Conservation (phyloP, 306 rosid genomes). For the Trichosanthes cucumerina region DNA sequence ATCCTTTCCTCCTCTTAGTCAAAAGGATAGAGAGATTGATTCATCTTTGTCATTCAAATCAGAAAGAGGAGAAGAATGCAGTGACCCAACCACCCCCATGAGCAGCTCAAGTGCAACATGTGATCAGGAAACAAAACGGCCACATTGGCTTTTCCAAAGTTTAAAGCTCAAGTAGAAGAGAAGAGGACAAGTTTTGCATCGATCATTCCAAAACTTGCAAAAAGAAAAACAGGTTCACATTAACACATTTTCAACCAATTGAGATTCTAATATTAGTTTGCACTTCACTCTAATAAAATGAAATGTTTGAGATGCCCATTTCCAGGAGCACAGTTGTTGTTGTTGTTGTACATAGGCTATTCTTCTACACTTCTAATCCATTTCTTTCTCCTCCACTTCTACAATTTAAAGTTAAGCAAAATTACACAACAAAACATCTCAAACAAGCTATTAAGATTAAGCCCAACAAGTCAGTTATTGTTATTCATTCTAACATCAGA, state of each 20-base stretch:
- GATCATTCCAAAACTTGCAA: neutral
- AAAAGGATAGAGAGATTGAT: slow-evolving; percentile 32
- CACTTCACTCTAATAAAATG: neutral
- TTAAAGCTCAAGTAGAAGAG: slow-evolving; percentile 35
- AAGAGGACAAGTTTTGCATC: neutral
- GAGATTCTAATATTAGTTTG: slow-evolving; percentile 6
- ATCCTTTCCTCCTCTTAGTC: slow-evolving; percentile 15
- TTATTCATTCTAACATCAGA: neutral
- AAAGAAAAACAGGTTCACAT: neutral
- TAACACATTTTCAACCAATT: neutral
- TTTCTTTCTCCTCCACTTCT: neutral
- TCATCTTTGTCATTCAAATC: slow-evolving; percentile 54
- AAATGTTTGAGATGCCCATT: neutral
- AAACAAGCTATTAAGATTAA: neutral
- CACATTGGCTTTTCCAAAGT: slow-evolving; percentile 69
- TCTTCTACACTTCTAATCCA: neutral
- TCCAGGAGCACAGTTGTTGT: neutral
- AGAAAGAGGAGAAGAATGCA: slow-evolving; percentile 56
- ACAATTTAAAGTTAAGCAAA: neutral
- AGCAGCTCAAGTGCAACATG: slow-evolving; percentile 68
- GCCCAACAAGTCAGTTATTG: neutral
- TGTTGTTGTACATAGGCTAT: neutral
- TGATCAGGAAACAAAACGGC: slow-evolving; percentile 55
- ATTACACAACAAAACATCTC: neutral
- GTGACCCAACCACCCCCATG: slow-evolving; percentile 59